phyloP scores from a whole-genome alignment of 257 asterid species.

The Solanum etuberosum region DNA sequence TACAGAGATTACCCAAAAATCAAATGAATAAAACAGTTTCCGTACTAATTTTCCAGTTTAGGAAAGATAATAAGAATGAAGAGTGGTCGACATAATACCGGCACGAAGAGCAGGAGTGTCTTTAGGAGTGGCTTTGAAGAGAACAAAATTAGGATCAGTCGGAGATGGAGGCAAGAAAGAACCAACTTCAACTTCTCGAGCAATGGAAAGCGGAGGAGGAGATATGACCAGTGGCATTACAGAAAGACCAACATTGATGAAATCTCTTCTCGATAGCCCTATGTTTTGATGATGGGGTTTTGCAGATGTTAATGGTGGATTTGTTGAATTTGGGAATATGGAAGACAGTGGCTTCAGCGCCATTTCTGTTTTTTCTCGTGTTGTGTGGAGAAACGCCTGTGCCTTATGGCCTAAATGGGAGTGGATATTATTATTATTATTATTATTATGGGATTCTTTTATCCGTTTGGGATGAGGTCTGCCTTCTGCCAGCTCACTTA shows the following conservation, averaged over 20 bases:
- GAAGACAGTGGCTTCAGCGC: slow-evolving; percentile 31
- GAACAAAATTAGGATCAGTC: slow-evolving; percentile 68
- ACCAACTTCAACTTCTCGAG: slow-evolving; percentile 84
- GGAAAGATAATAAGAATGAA: background rate
- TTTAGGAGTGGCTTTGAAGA: slow-evolving; percentile 66
- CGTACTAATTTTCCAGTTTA: too few species aligned
- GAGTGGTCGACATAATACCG: slow-evolving; percentile 35
- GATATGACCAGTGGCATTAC: slow-evolving; percentile 31
- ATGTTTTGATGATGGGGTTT: slow-evolving; percentile 10
- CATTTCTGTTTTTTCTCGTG: slow-evolving; percentile 14
- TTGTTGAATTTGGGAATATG: slow-evolving; percentile 17
- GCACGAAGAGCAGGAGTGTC: slow-evolving; percentile 99
- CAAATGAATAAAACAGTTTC: background rate
- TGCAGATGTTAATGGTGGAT: slow-evolving; percentile 12
- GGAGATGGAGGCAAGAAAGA: slow-evolving; percentile 71
- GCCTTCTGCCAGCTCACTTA: background rate
- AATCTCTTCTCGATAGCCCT: slow-evolving; percentile 40
- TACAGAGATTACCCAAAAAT: background rate
- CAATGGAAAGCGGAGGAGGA: slow-evolving; percentile 35
- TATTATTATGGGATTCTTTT: background rate
- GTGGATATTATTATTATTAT: background rate
- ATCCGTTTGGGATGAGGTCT: slow-evolving; percentile 24
- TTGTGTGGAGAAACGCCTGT: background rate
- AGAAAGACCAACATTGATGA: slow-evolving; percentile 47
- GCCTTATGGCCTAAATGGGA: background rate